phyloP scores from a whole-genome alignment of 129 eudicot species.

The Smallanthus sonchifolius region DNA sequence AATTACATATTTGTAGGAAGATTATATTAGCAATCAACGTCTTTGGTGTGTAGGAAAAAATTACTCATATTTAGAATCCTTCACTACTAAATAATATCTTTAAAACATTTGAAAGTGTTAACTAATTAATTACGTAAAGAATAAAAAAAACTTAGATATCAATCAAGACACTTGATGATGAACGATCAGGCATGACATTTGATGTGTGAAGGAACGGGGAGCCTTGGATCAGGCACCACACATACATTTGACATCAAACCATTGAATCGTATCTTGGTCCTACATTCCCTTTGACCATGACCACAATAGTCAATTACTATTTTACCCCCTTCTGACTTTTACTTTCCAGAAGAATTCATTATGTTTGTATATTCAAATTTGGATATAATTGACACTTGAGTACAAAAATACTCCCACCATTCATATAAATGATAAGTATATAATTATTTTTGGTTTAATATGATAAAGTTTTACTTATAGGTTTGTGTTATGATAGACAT shows the following conservation, averaged over 20 bases:
- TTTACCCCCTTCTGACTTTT: conserved; percentile 16
- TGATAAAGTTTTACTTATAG: not conserved
- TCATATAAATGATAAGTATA: not conserved
- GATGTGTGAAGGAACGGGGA: conserved; percentile 1
- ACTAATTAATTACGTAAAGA: not conserved
- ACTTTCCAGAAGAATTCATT: conserved; percentile 3
- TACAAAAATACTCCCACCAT: conserved; percentile 12
- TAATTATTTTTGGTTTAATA: not conserved
- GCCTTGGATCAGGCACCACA: conserved; percentile 32
- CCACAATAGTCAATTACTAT: conserved; percentile 1
- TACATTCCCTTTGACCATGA: conserved; percentile 29
- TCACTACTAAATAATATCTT: not conserved
- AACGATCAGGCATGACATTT: conserved; percentile 15
- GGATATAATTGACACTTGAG: conserved; percentile 27
- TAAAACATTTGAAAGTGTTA: not conserved
- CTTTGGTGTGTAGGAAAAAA: too few species aligned
- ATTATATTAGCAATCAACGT: too few species aligned
- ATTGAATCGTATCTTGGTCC: conserved; percentile 23
- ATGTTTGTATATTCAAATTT: conserved; percentile 15
- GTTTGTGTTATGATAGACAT: not conserved
- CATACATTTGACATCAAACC: conserved; percentile 17
- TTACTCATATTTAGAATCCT: too few species aligned
- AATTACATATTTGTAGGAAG: too few species aligned
- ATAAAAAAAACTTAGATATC: not conserved
- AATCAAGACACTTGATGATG: conserved; percentile 14